Percentiles rank a stretch among this genome's conserved stretches.
phyloP scores from a whole-genome alignment of 1,284 basidiomycete species.

The Pisolithus thermaeus region DNA sequence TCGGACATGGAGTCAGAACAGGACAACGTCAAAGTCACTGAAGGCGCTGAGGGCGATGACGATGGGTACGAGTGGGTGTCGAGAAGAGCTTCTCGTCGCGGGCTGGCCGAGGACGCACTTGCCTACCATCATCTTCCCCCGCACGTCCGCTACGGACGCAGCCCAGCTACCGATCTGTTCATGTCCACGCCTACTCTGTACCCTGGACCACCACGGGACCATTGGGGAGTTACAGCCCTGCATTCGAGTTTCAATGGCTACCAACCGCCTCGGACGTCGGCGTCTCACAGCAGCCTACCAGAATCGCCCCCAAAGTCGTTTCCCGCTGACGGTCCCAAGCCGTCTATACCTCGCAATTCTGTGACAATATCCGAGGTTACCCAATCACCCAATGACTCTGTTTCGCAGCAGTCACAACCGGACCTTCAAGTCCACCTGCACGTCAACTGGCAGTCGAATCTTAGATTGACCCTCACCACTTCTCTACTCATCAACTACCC shows the following conservation, averaged over 20 bases:
- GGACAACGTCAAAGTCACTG: constrained; percentile 49
- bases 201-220: constrained; percentile 35
- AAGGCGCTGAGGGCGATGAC: constrained; percentile 44
- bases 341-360: constrained; percentile 13
- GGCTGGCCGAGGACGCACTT: constrained; percentile 47
- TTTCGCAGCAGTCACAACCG: constrained; percentile 36
- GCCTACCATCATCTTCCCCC: constrained; percentile 65
- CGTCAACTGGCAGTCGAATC: constrained; percentile 70
- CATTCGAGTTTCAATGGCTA: constrained; percentile 29
- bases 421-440: constrained; percentile 75
- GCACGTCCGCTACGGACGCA: constrained; percentile 61
- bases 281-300: constrained; percentile 36
- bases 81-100: constrained; percentile 48
- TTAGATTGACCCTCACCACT: constrained; percentile 83
- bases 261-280: constrained; percentile 18
- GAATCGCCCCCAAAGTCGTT: constrained; percentile 31
- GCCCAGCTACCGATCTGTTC: constrained; percentile 52
- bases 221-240: constrained; percentile 39
- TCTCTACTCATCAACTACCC: constrained; percentile 96
- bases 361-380: constrained; percentile 7
- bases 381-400: constrained; percentile 8
- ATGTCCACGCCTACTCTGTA: constrained; percentile 47
- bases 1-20: constrained; percentile 26
- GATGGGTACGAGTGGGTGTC: constrained; percentile 79
- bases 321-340: constrained; percentile 8